A percentile compares a stretch with the other conserved stretches of the same genome.
Conservation (phyloP, 2,329 filamentous ascomycete genomes). For the Colletotrichum karsti region DNA sequence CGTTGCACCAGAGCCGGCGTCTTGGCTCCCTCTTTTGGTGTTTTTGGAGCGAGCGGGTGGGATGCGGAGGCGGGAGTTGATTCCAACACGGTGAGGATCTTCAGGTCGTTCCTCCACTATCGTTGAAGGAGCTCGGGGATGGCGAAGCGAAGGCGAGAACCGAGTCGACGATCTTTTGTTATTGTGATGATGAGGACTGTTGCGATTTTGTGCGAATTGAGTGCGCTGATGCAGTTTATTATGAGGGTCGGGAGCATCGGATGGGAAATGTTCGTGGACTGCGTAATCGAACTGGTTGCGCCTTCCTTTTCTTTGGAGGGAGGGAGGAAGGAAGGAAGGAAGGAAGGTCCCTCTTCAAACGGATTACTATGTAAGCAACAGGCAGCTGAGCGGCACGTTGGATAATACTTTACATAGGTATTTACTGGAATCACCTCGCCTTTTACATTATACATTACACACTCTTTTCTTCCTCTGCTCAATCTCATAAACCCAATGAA, state of each 20-base stretch:
- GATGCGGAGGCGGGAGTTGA: neutral
- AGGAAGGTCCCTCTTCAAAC: too few species aligned
- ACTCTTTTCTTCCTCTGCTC: too few species aligned
- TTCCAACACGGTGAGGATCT: slow-evolving; percentile 14
- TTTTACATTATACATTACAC: neutral
- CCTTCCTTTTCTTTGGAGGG: neutral
- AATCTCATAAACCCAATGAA: too few species aligned
- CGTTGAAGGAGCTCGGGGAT: neutral
- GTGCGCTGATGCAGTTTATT: neutral
- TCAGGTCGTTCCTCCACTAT: slow-evolving; percentile 6
- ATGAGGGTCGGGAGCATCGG: slow-evolving; percentile 5
- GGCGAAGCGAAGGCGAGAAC: slow-evolving; percentile 1
- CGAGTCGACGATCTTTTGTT: neutral
- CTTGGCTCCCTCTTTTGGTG: slow-evolving; percentile 24
- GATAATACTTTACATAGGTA: too few species aligned
- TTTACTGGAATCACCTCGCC: neutral
- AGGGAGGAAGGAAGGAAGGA: neutral
- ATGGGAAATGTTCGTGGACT: neutral
- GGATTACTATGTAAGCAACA: too few species aligned
- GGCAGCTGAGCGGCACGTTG: too few species aligned
- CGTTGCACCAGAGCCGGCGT: slow-evolving; percentile 6
- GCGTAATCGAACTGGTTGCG: neutral
- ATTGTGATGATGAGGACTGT: neutral
- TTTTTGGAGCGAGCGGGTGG: neutral
- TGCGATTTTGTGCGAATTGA: neutral